Percentiles rank a stretch among this genome's conserved stretches.
phyloP scores from a whole-genome alignment of 371 early-diverging fungal genomes.

The Haplosporangium sp. region DNA sequence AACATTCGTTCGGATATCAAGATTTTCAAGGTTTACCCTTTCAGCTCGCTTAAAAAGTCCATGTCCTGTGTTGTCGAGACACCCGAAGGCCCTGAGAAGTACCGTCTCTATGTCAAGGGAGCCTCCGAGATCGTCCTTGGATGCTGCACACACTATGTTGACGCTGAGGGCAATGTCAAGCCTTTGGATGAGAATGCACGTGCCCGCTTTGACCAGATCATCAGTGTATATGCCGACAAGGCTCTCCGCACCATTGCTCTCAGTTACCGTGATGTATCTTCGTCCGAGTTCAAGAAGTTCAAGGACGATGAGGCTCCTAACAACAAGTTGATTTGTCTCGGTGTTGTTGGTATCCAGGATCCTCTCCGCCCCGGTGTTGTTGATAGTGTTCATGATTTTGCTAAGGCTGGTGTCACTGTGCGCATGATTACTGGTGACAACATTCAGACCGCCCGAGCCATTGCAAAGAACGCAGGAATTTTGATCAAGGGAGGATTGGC shows the following conservation, averaged over 20 bases:
- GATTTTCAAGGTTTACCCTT: constrained; percentile 75
- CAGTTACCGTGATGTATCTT: constrained; percentile 77
- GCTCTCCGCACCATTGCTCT: constrained; percentile 92
- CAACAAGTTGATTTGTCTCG: constrained; percentile 75
- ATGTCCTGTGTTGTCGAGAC: constrained; percentile 78
- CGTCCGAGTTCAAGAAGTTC: constrained; percentile 56
- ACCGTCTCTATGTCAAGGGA: constrained; percentile 81
- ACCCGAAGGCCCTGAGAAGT: constrained; percentile 56
- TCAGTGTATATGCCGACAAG: constrained; percentile 80
- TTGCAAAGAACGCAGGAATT: constrained; percentile 92
- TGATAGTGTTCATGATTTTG: constrained; percentile 83
- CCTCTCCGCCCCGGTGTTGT: constrained; percentile 92
- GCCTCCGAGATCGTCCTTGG: constrained; percentile 87
- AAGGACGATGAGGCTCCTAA: constrained; percentile 69
- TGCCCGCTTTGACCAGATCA: constrained; percentile 62
- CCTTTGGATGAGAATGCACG: constrained; percentile 63
- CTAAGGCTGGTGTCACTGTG: constrained; percentile 91
- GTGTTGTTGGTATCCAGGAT: constrained; percentile 94
- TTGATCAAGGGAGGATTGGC: constrained; percentile 85
- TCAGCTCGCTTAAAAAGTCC: constrained; percentile 85
- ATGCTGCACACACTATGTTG: constrained; percentile 70
- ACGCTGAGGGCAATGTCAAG: constrained; percentile 63
- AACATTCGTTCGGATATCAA: constrained; percentile 68
- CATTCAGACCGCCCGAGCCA: constrained; percentile 88
- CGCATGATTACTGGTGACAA: constrained; percentile 99